These are phyloP conservation scores for Zasmidium angulare DNA, from an alignment of 2,329 filamentous ascomycete genomes.

Conservation along the genomic window DNA sequence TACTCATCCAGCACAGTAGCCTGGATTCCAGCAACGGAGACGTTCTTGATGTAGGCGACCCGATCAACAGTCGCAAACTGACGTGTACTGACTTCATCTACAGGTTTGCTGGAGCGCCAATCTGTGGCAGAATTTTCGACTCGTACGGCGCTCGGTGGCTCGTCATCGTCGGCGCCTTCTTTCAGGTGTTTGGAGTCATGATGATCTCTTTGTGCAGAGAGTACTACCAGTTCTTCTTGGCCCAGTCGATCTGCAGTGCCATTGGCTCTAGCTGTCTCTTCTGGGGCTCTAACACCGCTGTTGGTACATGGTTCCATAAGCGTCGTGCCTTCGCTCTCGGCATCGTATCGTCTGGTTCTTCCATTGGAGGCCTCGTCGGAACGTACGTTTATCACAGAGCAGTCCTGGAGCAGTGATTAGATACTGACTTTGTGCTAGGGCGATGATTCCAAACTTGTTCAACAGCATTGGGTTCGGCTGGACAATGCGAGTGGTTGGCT, in stretches of 20 bases:
- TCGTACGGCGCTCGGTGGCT: constrained; percentile 20
- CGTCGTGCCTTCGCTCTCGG: constrained; percentile 49
- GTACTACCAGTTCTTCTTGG: constrained; percentile 55
- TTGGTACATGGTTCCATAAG: constrained; percentile 49
- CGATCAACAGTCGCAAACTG: background rate
- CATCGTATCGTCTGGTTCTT: constrained; percentile 36
- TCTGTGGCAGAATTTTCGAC: constrained; percentile 30
- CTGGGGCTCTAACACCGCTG: constrained; percentile 46
- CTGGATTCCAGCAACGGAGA: constrained; percentile 44
- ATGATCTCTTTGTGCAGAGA: constrained; percentile 45
- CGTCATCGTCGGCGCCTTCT: constrained; percentile 22
- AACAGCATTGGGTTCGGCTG: constrained; percentile 53
- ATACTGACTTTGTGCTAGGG: no score
- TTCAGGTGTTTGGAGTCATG: constrained; percentile 48
- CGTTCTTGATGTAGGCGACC: background rate
- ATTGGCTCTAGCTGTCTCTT: constrained; percentile 42
- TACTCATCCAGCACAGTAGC: constrained; percentile 42
- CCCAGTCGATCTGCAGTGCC: constrained; percentile 49
- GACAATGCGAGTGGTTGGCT: constrained; percentile 53
- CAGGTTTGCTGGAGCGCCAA: constrained; percentile 17
- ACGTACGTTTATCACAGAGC: no score
- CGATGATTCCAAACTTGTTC: constrained; percentile 5
- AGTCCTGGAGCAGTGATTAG: no score
- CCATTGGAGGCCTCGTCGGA: no score
- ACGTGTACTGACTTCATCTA: background rate